Conservation (phyloP, 2,329 filamentous ascomycete species). For the Fusarium keratoplasticum region DNA sequence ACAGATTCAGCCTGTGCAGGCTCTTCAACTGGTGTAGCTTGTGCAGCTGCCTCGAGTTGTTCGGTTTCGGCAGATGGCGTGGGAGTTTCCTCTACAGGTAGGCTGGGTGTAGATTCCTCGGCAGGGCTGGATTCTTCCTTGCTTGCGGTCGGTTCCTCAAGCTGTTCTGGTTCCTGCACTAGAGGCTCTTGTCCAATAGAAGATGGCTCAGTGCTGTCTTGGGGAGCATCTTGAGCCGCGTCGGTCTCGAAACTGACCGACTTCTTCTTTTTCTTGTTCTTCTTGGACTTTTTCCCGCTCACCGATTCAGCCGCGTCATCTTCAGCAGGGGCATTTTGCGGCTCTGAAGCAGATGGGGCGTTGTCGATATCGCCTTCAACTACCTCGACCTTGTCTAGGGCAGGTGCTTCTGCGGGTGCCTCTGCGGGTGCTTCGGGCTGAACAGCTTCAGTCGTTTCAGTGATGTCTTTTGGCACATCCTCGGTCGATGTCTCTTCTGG, state of each 20-base stretch:
- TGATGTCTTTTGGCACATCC: background rate
- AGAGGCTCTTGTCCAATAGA: conserved; percentile 16
- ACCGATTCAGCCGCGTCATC: conserved; percentile 23
- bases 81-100: background rate
- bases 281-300: conserved; percentile 43
- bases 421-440: background rate
- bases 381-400: background rate
- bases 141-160: background rate
- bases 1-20: background rate
- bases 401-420: background rate
- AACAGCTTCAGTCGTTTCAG: background rate
- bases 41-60: background rate
- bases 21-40: background rate
- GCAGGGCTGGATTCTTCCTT: conserved; percentile 1
- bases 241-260: conserved; percentile 34
- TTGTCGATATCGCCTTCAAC: background rate
- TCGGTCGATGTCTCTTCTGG: background rate
- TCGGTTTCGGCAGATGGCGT: conserved; percentile 3
- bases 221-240: conserved; percentile 2
- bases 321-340: conserved; percentile 23
- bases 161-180: conserved; percentile 22
- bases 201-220: conserved; percentile 19
- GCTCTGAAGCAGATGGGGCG: background rate
- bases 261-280: conserved; percentile 48
- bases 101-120: conserved; percentile 28